These are phyloP conservation scores for Acacia acuminata DNA, from an alignment of 306 rosid genomes.

Conservation along the genomic window DNA sequence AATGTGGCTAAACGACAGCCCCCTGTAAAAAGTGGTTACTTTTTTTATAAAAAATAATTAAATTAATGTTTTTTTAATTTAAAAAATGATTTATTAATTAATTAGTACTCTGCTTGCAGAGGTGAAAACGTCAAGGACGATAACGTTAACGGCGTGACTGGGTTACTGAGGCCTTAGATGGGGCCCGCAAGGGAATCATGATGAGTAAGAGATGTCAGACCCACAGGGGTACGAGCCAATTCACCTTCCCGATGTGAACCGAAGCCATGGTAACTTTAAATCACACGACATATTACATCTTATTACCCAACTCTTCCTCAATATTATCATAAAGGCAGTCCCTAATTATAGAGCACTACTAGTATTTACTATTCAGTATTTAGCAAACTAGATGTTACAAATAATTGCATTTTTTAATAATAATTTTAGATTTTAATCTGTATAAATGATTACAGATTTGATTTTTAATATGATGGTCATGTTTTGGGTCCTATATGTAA, in stretches of 20 bases:
- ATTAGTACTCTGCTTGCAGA: not conserved
- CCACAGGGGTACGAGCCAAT: conserved; percentile 32
- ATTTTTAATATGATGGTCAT: no score
- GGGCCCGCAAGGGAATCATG: conserved; percentile 39
- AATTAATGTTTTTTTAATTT: not conserved
- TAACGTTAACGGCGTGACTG: conserved; percentile 41
- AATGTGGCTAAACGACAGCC: not conserved
- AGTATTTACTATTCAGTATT: no score
- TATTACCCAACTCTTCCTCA: not conserved
- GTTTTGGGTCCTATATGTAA: not conserved
- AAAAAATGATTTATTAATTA: not conserved
- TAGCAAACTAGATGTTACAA: not conserved
- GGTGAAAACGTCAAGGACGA: conserved; percentile 30
- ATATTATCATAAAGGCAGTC: not conserved
- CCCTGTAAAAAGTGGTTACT: not conserved
- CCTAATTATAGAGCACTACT: no score
- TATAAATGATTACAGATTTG: no score
- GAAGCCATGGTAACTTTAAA: not conserved
- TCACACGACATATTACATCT: not conserved
- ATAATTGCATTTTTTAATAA: no score
- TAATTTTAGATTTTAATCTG: no score
- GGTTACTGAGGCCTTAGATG: conserved; percentile 19
- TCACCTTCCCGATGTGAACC: conserved; percentile 61
- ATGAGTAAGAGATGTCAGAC: conserved; percentile 13
- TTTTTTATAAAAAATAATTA: no score